Evolutionary conservation across 768 basidiomycete genomes (phyloP), one percentile per base, ranked within the genome.

Genomic region (Phaeotremella skinneri): DNA sequence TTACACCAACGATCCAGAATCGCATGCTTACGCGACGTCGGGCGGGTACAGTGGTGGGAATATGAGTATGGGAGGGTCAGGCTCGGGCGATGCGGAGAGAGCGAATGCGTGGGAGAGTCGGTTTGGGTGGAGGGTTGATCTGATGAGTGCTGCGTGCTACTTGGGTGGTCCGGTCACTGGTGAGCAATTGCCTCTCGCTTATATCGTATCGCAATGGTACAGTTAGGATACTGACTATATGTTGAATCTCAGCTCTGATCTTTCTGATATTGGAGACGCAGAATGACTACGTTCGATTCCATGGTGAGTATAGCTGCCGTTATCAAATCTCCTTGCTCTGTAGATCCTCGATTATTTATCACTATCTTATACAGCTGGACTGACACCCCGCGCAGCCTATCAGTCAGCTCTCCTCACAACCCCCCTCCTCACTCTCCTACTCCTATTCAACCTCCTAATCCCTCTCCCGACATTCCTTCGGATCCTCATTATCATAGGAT

Each of bases 211-310:
- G 37, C n/a, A 9, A n/a, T 9, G 37, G 37, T 39, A 9, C n/a
- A n/a, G 37, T 7, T 20, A 45, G 43, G n/a, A 45, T 13, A 45
- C 23, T 16, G 45, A 29, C 26, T 3, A 34, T 56, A 23, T 42
- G 30, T 48, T 23, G n/a, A n/a, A n/a, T n/a, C n/a, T n/a, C 56
- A 88, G 89, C 88, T 2, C 76, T 89, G 29, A 26, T 80, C 0
- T 74, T 89, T 30, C 81, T 90, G 9, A 81, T 88, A n/a, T 62
- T 85, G n/a, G 88, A 90, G 76, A 90, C 85, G 9, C 82, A 83
- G 60, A 87, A 87, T 66, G 85, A 89, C 74, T 86, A 83, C 62
- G 83, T 89, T 58, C 84, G 88, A 53, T 89, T 89, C 72, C 87
- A 88, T 71, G 86, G 87, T 87, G 52, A 68, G 82, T 70, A 49